These are phyloP conservation scores for Cocos nucifera DNA, from an alignment of 176 grass and related monocot genomes.

Conservation along the genomic window DNA sequence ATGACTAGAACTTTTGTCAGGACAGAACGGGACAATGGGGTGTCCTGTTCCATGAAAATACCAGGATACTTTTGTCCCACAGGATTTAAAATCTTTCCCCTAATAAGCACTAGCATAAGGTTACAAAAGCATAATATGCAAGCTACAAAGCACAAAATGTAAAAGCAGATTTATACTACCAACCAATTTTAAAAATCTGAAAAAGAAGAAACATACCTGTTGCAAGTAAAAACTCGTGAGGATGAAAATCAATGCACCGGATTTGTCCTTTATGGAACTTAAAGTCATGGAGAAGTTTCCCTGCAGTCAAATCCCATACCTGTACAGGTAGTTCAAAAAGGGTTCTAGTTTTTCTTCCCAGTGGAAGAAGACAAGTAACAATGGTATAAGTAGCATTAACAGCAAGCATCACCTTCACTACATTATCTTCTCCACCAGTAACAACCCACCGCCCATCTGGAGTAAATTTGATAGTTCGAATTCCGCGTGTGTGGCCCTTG, in stretches of 20 bases:
- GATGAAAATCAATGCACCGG: slow-evolving; percentile 77
- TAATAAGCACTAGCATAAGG: too few species aligned
- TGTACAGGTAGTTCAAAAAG: slow-evolving; percentile 1
- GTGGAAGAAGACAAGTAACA: neutral
- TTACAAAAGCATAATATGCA: too few species aligned
- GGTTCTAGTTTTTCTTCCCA: neutral
- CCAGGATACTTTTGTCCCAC: too few species aligned
- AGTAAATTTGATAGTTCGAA: slow-evolving; percentile 78
- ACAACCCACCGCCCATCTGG: slow-evolving; percentile 98
- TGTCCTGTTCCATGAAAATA: too few species aligned
- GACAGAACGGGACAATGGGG: too few species aligned
- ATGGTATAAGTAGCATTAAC: neutral
- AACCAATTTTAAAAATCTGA: neutral
- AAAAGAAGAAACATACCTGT: slow-evolving; percentile 43
- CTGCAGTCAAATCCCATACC: slow-evolving; percentile 97
- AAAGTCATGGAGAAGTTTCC: slow-evolving; percentile 96
- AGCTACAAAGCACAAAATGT: too few species aligned
- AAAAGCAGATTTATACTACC: too few species aligned
- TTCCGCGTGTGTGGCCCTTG: slow-evolving; percentile 65
- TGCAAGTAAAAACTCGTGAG: slow-evolving; percentile 94
- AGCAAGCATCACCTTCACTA: slow-evolving; percentile 46
- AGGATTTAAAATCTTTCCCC: too few species aligned
- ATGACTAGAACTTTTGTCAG: too few species aligned
- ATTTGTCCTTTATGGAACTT: slow-evolving; percentile 77
- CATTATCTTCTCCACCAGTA: slow-evolving; percentile 87